Evolutionary conservation across 2,329 filamentous ascomycete genomes (phyloP).

Genomic region (Colletotrichum orchidophilum): DNA sequence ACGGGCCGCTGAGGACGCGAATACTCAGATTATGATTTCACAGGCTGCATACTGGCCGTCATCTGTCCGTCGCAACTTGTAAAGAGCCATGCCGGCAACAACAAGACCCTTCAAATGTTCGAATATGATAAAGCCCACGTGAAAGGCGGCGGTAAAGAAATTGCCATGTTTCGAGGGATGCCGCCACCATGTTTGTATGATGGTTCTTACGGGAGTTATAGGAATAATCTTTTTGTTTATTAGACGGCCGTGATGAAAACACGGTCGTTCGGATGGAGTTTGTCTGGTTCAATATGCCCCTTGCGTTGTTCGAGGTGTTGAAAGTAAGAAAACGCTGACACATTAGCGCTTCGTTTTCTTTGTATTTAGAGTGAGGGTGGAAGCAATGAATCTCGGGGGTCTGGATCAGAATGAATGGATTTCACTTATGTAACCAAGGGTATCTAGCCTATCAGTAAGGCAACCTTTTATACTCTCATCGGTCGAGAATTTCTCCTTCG

Average conservation of each 20-base stretch:
- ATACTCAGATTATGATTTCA: background rate
- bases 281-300: background rate
- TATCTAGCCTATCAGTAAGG: background rate
- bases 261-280: background rate
- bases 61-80: constrained; percentile 13
- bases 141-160: background rate
- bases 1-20: constrained; percentile 21
- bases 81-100: background rate
- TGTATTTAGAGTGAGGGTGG: background rate
- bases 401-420: background rate
- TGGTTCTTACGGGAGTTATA: background rate
- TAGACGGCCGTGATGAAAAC: background rate
- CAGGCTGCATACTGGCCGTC: background rate
- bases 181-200: background rate
- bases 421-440: background rate
- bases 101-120: background rate
- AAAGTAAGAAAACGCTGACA: background rate
- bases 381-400: too few relatives aligned
- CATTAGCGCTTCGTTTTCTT: background rate
- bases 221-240: background rate
- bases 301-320: background rate
- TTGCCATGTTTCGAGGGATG: background rate
- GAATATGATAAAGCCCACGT: background rate
- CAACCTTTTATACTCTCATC: background rate
- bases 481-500: too few relatives aligned